These are phyloP conservation scores for Hygrophorus russula DNA, from an alignment of 768 basidiomycete species.

Conservation along the genomic window DNA sequence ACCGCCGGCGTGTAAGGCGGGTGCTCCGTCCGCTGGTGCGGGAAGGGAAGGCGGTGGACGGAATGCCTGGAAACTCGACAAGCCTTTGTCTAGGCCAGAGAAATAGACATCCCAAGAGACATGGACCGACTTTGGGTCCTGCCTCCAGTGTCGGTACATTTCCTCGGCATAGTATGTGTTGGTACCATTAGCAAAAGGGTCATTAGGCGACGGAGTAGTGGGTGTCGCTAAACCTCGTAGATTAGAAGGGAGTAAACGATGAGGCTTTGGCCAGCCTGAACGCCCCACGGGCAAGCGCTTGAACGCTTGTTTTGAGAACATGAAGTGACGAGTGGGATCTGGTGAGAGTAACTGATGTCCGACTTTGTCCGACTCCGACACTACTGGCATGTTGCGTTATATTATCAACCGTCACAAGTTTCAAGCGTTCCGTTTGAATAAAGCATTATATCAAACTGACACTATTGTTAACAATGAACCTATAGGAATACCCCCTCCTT, in stretches of 20 bases:
- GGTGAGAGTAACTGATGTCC: not conserved
- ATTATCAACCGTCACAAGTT: no score
- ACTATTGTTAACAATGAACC: not conserved
- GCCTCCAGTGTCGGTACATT: conserved; percentile 89
- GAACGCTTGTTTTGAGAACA: conserved; percentile 25
- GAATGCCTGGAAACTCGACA: conserved; percentile 73
- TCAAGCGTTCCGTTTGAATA: not conserved
- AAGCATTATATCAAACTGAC: not conserved
- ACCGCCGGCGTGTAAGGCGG: conserved; percentile 55
- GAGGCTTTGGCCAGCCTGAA: conserved; percentile 10
- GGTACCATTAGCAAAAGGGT: conserved; percentile 86
- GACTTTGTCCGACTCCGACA: no score
- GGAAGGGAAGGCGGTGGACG: conserved; percentile 71
- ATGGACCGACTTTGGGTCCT: conserved; percentile 89
- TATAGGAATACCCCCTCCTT: conserved; percentile 60
- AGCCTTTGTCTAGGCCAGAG: conserved; percentile 80
- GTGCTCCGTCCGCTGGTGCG: conserved; percentile 68
- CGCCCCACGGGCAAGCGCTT: conserved; percentile 16
- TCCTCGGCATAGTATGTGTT: conserved; percentile 95
- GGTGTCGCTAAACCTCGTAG: conserved; percentile 35
- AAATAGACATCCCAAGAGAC: conserved; percentile 94
- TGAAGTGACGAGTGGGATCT: no score
- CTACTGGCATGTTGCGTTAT: no score
- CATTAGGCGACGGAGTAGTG: conserved; percentile 57
- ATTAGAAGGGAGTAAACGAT: conserved; percentile 6